A percentile compares a stretch with the other conserved stretches of the same genome.
Conservation (phyloP, 768 basidiomycete genomes). For the Butyriboletus loyo region DNA sequence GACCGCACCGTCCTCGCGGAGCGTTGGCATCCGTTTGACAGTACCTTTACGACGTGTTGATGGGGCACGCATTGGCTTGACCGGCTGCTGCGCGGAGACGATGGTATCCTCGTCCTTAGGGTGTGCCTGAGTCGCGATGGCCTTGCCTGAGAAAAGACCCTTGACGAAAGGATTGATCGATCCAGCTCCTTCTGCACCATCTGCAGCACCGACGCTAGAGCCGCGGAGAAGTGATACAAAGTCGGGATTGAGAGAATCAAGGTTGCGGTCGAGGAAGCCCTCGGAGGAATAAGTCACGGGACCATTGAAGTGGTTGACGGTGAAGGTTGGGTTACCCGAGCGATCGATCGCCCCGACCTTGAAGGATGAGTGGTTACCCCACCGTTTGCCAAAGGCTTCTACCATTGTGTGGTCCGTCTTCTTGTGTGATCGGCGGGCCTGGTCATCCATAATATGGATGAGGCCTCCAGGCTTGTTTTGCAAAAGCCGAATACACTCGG, state of each 20-base stretch:
- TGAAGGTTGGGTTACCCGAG: slow-evolving; percentile 82
- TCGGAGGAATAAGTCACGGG: slow-evolving; percentile 91
- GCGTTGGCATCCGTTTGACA: slow-evolving; percentile 47
- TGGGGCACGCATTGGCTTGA: slow-evolving; percentile 92
- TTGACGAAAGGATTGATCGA: slow-evolving; percentile 91
- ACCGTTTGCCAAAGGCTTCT: slow-evolving; percentile 90
- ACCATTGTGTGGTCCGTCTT: slow-evolving; percentile 95
- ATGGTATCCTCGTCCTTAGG: slow-evolving; percentile 94
- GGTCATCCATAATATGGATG: slow-evolving; percentile 97
- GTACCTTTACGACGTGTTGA: slow-evolving; percentile 82
- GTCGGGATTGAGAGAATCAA: slow-evolving; percentile 88
- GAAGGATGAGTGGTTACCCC: slow-evolving; percentile 92
- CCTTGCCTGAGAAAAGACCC: slow-evolving; percentile 82
- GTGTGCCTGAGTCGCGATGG: slow-evolving; percentile 89
- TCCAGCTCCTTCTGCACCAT: slow-evolving; percentile 65
- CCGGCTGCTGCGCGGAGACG: slow-evolving; percentile 88
- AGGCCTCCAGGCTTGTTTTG: slow-evolving; percentile 87
- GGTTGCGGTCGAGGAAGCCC: slow-evolving; percentile 83
- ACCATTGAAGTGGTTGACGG: slow-evolving; percentile 87
- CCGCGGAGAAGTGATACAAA: slow-evolving; percentile 89
- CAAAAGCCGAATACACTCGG: slow-evolving; percentile 83
- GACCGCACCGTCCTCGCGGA: slow-evolving; percentile 29
- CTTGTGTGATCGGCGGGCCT: slow-evolving; percentile 79
- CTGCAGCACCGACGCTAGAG: slow-evolving; percentile 29
- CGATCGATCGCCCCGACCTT: slow-evolving; percentile 75